These are phyloP conservation scores for Barnettozyma populi DNA, from an alignment of 805 yeast species.

Conservation along the genomic window DNA sequence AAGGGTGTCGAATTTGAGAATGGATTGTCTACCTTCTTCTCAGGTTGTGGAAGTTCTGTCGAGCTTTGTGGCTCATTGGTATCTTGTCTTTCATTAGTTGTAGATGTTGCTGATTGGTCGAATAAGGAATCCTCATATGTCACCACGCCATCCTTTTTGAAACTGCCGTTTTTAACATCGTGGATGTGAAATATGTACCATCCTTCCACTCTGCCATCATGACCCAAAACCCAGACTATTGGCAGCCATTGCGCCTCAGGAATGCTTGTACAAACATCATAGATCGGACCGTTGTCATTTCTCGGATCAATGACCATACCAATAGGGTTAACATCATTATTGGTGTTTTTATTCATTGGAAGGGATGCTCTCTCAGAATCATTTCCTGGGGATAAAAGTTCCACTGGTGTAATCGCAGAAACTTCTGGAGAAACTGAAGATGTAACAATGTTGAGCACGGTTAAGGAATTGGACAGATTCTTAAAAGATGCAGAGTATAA, in stretches of 20 bases:
- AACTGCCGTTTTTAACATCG: slow-evolving; percentile 38
- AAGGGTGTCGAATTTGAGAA: not conserved
- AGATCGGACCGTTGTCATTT: slow-evolving; percentile 35
- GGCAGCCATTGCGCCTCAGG: slow-evolving; percentile 63
- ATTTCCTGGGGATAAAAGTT: slow-evolving; percentile 45
- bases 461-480: slow-evolving; percentile 34
- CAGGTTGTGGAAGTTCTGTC: not conserved
- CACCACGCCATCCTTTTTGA: slow-evolving; percentile 19
- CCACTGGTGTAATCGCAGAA: slow-evolving; percentile 35
- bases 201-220: slow-evolving; percentile 53
- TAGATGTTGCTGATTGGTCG: not conserved
- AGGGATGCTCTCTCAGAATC: slow-evolving; percentile 70
- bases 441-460: slow-evolving; percentile 41
- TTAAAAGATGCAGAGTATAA: slow-evolving; percentile 38
- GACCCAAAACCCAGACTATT: slow-evolving; percentile 53
- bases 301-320: slow-evolving; percentile 64
- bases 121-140: slow-evolving; percentile 7
- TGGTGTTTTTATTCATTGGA: slow-evolving; percentile 62
- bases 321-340: slow-evolving; percentile 63
- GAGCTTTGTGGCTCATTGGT: not conserved
- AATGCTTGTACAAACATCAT: slow-evolving; percentile 50
- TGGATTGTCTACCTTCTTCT: not conserved
- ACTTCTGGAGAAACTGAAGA: slow-evolving; percentile 65
- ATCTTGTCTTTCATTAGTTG: not conserved
- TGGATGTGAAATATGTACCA: slow-evolving; percentile 61